Conservation (phyloP, 2,329 filamentous ascomycete species). For the Graphiopsis chlorocephala region DNA sequence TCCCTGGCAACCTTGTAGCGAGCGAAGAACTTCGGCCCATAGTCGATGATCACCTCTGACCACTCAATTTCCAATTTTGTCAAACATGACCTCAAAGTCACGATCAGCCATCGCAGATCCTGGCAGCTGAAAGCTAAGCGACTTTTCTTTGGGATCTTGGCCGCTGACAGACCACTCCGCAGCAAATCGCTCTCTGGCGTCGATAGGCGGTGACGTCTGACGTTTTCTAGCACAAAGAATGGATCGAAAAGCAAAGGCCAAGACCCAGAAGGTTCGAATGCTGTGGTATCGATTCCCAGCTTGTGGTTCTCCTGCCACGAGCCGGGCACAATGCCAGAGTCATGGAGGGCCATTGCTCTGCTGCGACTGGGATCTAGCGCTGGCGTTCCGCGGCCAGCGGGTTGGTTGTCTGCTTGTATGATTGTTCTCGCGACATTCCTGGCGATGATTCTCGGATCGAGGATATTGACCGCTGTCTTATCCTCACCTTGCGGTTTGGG, state of each 20-base stretch:
- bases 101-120: conserved; percentile 16
- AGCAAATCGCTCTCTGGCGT: conserved; percentile 19
- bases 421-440: conserved; percentile 6
- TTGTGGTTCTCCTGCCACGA: not conserved
- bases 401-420: conserved; percentile 7
- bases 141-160: conserved; percentile 15
- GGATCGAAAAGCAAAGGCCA: conserved; percentile 29
- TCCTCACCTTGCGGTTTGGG: conserved; percentile 9
- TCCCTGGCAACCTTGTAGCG: conserved; percentile 12
- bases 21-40: not conserved
- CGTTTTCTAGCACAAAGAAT: conserved; percentile 23
- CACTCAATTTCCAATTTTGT: not conserved
- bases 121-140: conserved; percentile 16
- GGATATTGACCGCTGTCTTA: conserved; percentile 7
- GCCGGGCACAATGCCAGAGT: not conserved
- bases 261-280: conserved; percentile 14
- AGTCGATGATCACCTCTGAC: not conserved
- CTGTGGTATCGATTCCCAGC: conserved; percentile 12
- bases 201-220: conserved; percentile 20
- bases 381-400: too few relatives aligned
- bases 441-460: conserved; percentile 17
- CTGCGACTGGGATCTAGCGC: conserved; percentile 3
- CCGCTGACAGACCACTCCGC: conserved; percentile 6
- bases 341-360: conserved; percentile 14
- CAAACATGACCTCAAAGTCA: conserved; percentile 19